Base-by-base conservation (phyloP, 108 stramenopile genomes). In the Epipyxis sp. region DNA sequence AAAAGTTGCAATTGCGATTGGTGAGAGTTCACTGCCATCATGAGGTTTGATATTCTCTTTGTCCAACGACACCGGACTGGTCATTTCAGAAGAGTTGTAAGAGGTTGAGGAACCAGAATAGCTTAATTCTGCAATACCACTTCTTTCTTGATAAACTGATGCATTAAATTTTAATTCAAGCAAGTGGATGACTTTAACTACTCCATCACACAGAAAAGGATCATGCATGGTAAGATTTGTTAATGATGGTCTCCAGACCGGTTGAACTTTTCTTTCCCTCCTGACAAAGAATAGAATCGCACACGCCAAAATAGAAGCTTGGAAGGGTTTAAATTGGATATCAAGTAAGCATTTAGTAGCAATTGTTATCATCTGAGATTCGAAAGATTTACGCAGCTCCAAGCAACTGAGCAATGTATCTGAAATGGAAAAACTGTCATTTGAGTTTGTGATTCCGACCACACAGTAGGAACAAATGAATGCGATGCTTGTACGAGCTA, bases 401-500 rank as follows among this genome's bases (percentile, higher is more conserved):
- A 6, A 10, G 34, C 10, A 32, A 65, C 34, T 10, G 34, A 6
- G 27, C 61, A 65, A 25, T 6, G 61, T 25, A 65, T 3, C 61
- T 20, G 3, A 25, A 32, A 65, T 3, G 34, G 61, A 29, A 6
- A 37, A n/a, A n/a, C n/a, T n/a, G n/a, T n/a, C n/a, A n/a, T n/a
- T n/a, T n/a, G 34, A 6, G 61, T 10, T 32, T 16, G 35, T 6
- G 35, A 13, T 10, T 3, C 61, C 61, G 25, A 65, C 30, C 25
- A 32, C 25, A 32, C 35, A 29, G 25, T 65, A 65, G 61, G 61
- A 6, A 42, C 71, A 35, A 20, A 74, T 37, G 35, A 74, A 74
- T 29, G 71, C 71, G 41, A 74, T 20, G 27, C 42, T 3, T 35
- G 71, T 34, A 54, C 71, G 71, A 57, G 34, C 71, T 74, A 39